These are phyloP conservation scores for Pseudonitzschia multistriata DNA, from an alignment of 108 stramenopile species.

Conservation along the genomic window DNA sequence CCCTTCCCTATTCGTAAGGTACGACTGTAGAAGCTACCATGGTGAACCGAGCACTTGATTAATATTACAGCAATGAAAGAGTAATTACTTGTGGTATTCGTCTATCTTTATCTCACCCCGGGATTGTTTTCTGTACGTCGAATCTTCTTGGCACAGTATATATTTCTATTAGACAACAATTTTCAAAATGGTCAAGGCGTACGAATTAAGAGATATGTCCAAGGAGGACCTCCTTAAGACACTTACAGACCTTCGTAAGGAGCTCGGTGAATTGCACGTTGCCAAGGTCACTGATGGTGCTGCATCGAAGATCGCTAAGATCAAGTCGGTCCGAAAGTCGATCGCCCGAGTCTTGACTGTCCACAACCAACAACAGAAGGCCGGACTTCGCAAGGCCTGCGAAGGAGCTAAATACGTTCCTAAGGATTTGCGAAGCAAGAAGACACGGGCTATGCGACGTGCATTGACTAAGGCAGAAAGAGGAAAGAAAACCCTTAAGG, in stretches of 20 bases:
- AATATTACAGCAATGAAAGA: neutral
- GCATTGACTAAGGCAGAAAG: slow-evolving; percentile 88
- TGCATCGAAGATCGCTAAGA: slow-evolving; percentile 98
- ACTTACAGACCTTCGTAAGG: slow-evolving; percentile 92
- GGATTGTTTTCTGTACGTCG: neutral
- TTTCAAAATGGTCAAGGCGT: slow-evolving; percentile 86
- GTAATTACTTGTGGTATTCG: neutral
- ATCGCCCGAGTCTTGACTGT: slow-evolving; percentile 98
- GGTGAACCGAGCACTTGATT: too few species aligned
- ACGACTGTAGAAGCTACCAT: neutral
- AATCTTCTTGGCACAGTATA: neutral
- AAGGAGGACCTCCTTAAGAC: slow-evolving; percentile 97
- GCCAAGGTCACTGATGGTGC: slow-evolving; percentile 98
- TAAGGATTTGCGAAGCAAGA: slow-evolving; percentile 95
- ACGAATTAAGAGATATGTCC: slow-evolving; percentile 87
- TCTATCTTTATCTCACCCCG: too few species aligned
- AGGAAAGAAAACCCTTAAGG: slow-evolving; percentile 22
- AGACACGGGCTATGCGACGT: slow-evolving; percentile 97
- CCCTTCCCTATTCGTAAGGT: slow-evolving; percentile 8
- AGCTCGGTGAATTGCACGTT: slow-evolving; percentile 91
- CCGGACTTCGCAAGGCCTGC: slow-evolving; percentile 86
- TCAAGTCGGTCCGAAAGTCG: slow-evolving; percentile 95
- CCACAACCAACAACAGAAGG: slow-evolving; percentile 98
- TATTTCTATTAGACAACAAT: neutral
- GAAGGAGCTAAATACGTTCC: slow-evolving; percentile 91